phyloP scores from a whole-genome alignment of 495 filamentous ascomycete species.

The Aspergillus funiculosus region DNA sequence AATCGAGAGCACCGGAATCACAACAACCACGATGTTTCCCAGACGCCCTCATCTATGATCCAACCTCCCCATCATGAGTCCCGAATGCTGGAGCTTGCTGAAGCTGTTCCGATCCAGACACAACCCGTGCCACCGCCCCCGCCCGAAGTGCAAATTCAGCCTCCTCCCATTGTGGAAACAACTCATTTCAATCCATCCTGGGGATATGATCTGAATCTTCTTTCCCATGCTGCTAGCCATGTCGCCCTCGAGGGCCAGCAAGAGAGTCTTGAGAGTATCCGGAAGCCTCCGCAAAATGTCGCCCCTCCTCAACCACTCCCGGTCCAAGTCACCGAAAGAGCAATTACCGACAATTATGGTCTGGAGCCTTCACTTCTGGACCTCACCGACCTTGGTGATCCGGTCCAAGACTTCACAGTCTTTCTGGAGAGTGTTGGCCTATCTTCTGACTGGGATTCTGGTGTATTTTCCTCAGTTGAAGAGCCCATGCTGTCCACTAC shows the following conservation, averaged over 20 bases:
- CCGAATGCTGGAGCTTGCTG: conserved; percentile 45
- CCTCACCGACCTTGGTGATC: conserved; percentile 42
- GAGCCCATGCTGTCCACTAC: conserved; percentile 37
- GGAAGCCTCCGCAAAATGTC: conserved; percentile 32
- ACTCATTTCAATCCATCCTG: conserved; percentile 47
- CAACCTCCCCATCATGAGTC: conserved; percentile 40
- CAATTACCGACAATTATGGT: conserved; percentile 43
- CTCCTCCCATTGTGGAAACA: conserved; percentile 40
- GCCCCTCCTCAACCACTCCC: conserved; percentile 31
- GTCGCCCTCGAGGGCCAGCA: conserved; percentile 46
- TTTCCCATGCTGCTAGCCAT: conserved; percentile 48
- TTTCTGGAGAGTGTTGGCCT: conserved; percentile 47
- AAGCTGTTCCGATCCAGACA: conserved; percentile 40
- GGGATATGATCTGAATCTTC: conserved; percentile 46
- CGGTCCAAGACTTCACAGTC: conserved; percentile 47
- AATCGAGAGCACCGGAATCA: conserved; percentile 41
- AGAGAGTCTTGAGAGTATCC: conserved; percentile 39
- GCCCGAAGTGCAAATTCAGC: conserved; percentile 38
- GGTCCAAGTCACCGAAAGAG: conserved; percentile 33
- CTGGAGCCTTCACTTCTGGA: conserved; percentile 45
- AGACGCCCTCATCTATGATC: conserved; percentile 35
- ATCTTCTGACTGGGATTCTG: conserved; percentile 48
- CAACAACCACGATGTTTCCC: conserved; percentile 31
- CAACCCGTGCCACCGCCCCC: conserved; percentile 32
- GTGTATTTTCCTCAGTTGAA: conserved; percentile 43